Base-by-base conservation (phyloP, 192 early-diverging fungal genomes). In the Phycomyces nitens region DNA sequence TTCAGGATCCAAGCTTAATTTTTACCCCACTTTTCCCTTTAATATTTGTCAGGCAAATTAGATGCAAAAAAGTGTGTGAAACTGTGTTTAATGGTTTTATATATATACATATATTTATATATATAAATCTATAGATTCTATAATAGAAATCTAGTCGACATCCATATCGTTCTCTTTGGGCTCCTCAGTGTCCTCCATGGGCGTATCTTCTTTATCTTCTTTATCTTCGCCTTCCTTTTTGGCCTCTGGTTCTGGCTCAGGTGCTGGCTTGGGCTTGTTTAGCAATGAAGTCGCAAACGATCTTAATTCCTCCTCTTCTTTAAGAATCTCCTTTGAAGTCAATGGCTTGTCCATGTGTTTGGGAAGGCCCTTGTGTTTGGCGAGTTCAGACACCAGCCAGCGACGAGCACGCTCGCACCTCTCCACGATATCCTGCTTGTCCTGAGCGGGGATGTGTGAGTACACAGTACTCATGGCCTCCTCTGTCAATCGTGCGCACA, bases 191-290 rank as follows among this genome's bases (percentile, higher is more conserved):
- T 62, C 74, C 18, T 73, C 69, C 78, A 71, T 77, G 42, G 67
- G 60, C n/a, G 55, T 56, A 29, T 29, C 55, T 38, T 27, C 34
- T 20, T 58, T 71, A 14, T 77, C 63, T 22, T 74, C 60, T 15
- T 66, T 52, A 51, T 76, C 74, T 15, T 55, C 69, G 18, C 63
- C 72, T 51, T 62, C 39, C 18, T 62, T 69, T 38, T 70, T 65
- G 54, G 29, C 2, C 7, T 34, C 41, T 77, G 84, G 82, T 56
- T 76, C 79, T 53, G 67, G 74, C 69, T 86, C 80, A 24, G 88
- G 87, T 27, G 80, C 82, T 27, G 94, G 94, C 85, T 96, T 96
- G 76, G 94, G 93, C 74, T 90, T 92, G 75, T 80, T 88, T 60
- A 95, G 75, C 61, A 96, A 88, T 11, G 92, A 87, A 38, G 69